Conservation (phyloP, 202 grass and related monocot genomes). For the Saccharum hybrid region DNA sequence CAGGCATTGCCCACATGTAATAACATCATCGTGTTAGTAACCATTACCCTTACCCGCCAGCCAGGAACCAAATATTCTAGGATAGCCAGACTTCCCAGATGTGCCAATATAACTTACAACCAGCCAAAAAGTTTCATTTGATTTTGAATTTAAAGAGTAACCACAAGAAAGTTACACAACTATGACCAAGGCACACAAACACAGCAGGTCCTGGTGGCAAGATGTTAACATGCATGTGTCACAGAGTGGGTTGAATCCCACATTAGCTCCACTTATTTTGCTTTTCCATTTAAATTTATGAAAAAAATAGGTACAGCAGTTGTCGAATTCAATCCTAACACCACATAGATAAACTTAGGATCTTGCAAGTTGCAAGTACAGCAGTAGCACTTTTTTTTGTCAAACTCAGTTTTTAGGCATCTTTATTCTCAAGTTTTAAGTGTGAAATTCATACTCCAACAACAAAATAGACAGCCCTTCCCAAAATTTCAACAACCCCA, state of each 20-base stretch:
- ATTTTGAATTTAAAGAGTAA: neutral
- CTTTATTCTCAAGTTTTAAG: neutral
- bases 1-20: neutral
- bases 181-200: neutral
- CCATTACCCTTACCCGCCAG: neutral
- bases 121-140: neutral
- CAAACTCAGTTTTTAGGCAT: constrained; percentile 8
- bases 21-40: neutral
- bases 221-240: neutral
- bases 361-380: constrained; percentile 11
- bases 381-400: neutral
- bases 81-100: neutral
- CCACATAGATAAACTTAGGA: neutral
- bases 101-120: neutral
- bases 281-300: neutral
- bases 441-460: neutral
- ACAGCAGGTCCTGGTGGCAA: neutral
- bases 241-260: neutral
- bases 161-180: neutral
- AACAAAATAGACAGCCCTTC: neutral
- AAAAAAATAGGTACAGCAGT: neutral
- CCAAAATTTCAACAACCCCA: neutral
- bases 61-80: neutral
- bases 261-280: constrained; percentile 3
- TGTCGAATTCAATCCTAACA: neutral